Evolutionary conservation across 2,329 filamentous ascomycete genomes (phyloP).

Genomic region (Verticillium dahliae): DNA sequence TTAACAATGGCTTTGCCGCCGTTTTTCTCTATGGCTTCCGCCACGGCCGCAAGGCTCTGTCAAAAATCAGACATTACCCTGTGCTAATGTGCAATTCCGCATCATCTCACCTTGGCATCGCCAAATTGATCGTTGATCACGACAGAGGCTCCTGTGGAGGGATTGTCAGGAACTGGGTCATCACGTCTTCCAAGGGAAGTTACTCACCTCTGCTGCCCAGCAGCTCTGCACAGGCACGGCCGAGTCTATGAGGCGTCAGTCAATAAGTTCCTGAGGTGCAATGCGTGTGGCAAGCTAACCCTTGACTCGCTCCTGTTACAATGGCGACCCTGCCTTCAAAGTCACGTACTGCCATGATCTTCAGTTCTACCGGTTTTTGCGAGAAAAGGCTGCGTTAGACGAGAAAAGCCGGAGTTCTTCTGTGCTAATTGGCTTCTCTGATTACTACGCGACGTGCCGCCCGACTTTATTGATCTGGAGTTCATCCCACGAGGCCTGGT

Average conservation of each 20-base stretch:
- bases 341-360: constrained; percentile 4
- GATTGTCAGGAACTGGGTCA: background rate
- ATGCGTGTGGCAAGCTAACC: constrained; percentile 20
- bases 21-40: constrained; percentile 75
- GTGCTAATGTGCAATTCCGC: background rate
- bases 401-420: too few relatives aligned
- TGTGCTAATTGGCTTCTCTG: too few relatives aligned
- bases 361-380: background rate
- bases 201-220: constrained; percentile 89
- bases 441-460: too few relatives aligned
- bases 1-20: constrained; percentile 96
- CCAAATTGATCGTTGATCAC: constrained; percentile 11
- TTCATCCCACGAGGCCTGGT: too few relatives aligned
- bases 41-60: constrained; percentile 43
- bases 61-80: background rate
- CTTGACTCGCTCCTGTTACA: constrained; percentile 73
- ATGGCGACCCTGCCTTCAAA: constrained; percentile 81
- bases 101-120: constrained; percentile 32
- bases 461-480: too few relatives aligned
- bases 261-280: background rate
- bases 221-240: constrained; percentile 78
- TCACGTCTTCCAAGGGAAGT: constrained; percentile 18
- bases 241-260: constrained; percentile 31
- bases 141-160: background rate
- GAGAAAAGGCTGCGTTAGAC: too few relatives aligned